A percentile compares a stretch with the other conserved stretches of the same genome.
Evolutionary conservation across 306 rosid genomes (phyloP).

Genomic region (Gillenia trifoliata): DNA sequence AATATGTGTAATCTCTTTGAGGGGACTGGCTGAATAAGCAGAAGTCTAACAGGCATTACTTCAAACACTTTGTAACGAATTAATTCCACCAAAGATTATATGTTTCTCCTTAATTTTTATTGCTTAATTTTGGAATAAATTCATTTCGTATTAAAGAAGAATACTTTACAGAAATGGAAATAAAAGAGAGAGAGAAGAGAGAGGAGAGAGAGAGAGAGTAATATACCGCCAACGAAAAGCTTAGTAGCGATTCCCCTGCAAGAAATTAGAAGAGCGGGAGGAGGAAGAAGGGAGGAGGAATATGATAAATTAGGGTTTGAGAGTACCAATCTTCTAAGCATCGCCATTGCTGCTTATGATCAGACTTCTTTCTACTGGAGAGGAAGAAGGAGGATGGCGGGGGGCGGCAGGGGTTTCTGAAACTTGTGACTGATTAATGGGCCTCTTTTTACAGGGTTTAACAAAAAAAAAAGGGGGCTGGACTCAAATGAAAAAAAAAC

Average conservation of each 20-base stretch:
- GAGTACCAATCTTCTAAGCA: conserved; percentile 20
- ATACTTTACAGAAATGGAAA: not conserved
- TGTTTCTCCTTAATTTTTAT: not conserved
- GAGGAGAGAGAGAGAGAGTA: conserved; percentile 14
- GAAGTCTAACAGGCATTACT: not conserved
- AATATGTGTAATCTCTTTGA: not conserved
- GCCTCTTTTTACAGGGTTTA: not conserved
- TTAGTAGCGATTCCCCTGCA: conserved; percentile 38
- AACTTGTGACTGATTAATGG: not conserved
- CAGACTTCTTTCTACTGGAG: not conserved
- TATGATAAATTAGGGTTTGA: conserved; percentile 5
- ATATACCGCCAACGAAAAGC: conserved; percentile 50
- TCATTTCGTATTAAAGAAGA: not conserved
- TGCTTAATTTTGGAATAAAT: not conserved
- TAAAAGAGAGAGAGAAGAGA: not conserved
- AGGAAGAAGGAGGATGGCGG: not conserved
- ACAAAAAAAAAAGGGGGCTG: too few relatives aligned
- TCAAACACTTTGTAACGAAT: conserved; percentile 2
- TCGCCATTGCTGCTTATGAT: conserved; percentile 24
- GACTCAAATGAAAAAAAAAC: too few relatives aligned
- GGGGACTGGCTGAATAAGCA: not conserved
- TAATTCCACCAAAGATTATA: not conserved
- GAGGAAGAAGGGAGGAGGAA: conserved; percentile 20
- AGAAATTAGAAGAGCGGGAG: conserved; percentile 35
- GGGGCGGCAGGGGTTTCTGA: not conserved